A percentile compares a stretch with the other conserved stretches of the same genome.
Conservation (phyloP, 2,329 filamentous ascomycete genomes). For the Trichoderma hamatum region DNA sequence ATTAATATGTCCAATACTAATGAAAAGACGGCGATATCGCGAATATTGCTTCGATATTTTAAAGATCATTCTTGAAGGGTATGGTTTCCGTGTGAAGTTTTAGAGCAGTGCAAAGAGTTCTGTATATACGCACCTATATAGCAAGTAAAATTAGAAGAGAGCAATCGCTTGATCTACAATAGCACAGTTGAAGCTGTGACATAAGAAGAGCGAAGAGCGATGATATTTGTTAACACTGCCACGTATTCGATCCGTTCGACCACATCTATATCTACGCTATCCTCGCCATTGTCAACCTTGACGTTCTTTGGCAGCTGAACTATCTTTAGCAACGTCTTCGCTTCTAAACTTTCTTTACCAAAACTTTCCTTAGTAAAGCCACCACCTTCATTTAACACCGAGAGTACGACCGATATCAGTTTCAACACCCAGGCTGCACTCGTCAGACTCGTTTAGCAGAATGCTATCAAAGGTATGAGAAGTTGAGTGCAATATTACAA, state of each 20-base stretch:
- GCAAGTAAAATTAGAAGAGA: neutral
- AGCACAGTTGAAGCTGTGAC: too few species aligned
- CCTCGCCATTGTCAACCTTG: neutral
- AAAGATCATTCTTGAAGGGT: neutral
- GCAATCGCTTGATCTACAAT: neutral
- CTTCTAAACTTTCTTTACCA: conserved; percentile 38
- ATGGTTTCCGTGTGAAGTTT: neutral
- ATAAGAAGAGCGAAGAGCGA: too few species aligned
- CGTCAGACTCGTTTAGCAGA: too few species aligned
- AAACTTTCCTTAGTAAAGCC: conserved; percentile 32
- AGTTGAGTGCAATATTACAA: too few species aligned
- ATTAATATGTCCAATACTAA: conserved; percentile 20
- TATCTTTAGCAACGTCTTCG: conserved; percentile 28
- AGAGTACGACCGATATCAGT: conserved; percentile 34
- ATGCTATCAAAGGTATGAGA: too few species aligned
- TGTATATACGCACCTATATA: neutral
- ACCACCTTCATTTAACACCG: conserved; percentile 34
- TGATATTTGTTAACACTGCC: neutral
- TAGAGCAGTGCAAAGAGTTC: neutral
- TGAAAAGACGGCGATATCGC: neutral
- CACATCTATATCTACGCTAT: neutral
- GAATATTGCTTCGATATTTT: neutral
- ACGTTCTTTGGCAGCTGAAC: conserved; percentile 34
- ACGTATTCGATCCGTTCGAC: too few species aligned
- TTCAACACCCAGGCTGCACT: too few species aligned